A percentile compares a stretch with the other conserved stretches of the same genome.
phyloP scores from a whole-genome alignment of 208 protist species.

The Acanthamoeba castellanii region DNA sequence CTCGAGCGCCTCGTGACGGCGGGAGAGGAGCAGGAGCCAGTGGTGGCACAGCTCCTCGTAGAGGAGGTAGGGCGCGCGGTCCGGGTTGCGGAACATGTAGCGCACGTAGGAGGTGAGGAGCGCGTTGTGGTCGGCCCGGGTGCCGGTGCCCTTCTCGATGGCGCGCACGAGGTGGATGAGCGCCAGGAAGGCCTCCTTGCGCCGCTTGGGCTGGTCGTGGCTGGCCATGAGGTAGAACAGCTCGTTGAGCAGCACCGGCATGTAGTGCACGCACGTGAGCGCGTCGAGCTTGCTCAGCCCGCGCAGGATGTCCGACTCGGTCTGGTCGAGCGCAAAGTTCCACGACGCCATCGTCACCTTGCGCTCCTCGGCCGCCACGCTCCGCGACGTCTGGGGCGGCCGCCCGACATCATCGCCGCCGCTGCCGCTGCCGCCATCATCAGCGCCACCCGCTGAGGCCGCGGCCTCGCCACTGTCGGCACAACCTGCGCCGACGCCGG shows the following conservation, averaged over 20 bases:
- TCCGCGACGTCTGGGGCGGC: background rate
- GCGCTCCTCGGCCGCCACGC: background rate
- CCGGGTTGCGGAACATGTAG: slow-evolving; percentile 58
- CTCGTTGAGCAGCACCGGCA: slow-evolving; percentile 58
- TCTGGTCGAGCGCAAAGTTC: slow-evolving; percentile 15
- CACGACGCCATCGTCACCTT: background rate
- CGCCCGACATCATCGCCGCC: background rate
- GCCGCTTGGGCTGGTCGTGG: slow-evolving; percentile 13
- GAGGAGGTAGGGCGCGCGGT: background rate
- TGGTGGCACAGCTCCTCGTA: slow-evolving; percentile 25
- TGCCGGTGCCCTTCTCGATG: slow-evolving; percentile 10
- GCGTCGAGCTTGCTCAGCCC: background rate
- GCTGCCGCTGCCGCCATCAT: no score
- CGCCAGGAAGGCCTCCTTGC: slow-evolving; percentile 46
- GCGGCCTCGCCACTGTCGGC: no score
- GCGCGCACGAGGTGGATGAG: slow-evolving; percentile 23
- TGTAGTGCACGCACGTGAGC: background rate
- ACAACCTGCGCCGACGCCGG: no score
- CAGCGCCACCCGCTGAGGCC: no score
- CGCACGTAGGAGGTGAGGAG: background rate
- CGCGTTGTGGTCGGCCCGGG: background rate
- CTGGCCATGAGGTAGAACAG: slow-evolving; percentile 27
- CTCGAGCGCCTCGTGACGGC: background rate
- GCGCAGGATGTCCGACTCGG: slow-evolving; percentile 10
- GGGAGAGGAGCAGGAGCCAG: slow-evolving; percentile 20